These are phyloP conservation scores for Fusarium sp. DNA, from an alignment of 2,329 filamentous ascomycete genomes.

Conservation along the genomic window DNA sequence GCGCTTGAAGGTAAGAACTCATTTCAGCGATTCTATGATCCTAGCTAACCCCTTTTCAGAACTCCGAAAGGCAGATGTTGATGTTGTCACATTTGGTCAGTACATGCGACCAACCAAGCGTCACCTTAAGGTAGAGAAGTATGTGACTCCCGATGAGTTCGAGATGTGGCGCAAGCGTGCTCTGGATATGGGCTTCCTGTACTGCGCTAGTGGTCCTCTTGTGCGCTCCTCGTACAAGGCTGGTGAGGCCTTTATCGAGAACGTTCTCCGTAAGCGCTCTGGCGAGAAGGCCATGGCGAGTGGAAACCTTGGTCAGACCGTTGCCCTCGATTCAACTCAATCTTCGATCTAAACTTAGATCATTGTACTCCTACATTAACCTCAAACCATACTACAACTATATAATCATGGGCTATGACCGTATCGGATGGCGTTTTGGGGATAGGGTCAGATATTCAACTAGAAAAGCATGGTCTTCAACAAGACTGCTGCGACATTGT, in stretches of 20 bases:
- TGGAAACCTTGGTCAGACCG: conserved; percentile 53
- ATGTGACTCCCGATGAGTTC: conserved; percentile 90
- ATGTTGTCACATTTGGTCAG: conserved; percentile 98
- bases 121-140: conserved; percentile 96
- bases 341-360: conserved; percentile 36
- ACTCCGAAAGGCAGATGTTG: conserved; percentile 82
- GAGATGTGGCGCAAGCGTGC: conserved; percentile 92
- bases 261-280: conserved; percentile 87
- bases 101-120: conserved; percentile 99
- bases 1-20: conserved; percentile 72
- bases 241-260: conserved; percentile 98
- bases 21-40: not conserved
- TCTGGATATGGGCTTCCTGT: conserved; percentile 94
- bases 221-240: conserved; percentile 98
- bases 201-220: conserved; percentile 92
- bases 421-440: conserved; percentile 46
- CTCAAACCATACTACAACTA: conserved; percentile 33
- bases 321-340: conserved; percentile 52
- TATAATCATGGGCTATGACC: conserved; percentile 43
- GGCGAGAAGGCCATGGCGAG: conserved; percentile 55
- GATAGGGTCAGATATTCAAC: conserved; percentile 45
- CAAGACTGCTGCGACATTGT: conserved; percentile 36
- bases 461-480: conserved; percentile 48
- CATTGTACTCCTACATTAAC: conserved; percentile 14
- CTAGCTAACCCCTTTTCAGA: conserved; percentile 59